Evolutionary conservation across 768 basidiomycete genomes (phyloP).

Genomic region (Xerocomellus amylosporus): DNA sequence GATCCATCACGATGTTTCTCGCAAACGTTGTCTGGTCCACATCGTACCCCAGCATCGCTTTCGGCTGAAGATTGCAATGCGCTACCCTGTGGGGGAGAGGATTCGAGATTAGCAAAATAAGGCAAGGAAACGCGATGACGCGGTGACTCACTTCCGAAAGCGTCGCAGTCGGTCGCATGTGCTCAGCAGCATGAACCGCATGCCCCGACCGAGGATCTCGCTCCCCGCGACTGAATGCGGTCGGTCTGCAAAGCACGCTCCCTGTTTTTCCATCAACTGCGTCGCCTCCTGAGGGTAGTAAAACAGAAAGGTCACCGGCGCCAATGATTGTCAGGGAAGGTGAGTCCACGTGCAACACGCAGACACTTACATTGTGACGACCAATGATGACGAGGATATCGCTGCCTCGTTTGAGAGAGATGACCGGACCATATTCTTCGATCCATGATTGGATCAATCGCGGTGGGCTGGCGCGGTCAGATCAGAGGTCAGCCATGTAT

Average conservation of each 20-base stretch:
- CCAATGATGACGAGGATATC: constrained; percentile 28
- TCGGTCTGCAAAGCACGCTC: constrained; percentile 48
- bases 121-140: neutral
- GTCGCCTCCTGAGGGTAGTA: constrained; percentile 36
- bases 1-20: constrained; percentile 18
- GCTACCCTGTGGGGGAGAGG: constrained; percentile 38
- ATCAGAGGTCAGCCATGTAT: neutral
- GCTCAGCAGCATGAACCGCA: constrained; percentile 52
- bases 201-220: constrained; percentile 56
- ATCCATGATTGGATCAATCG: constrained; percentile 24
- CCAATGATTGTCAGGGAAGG: neutral
- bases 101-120: neutral
- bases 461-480: constrained; percentile 10
- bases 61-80: constrained; percentile 52
- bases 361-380: constrained; percentile 15
- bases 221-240: constrained; percentile 53
- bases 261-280: constrained; percentile 61
- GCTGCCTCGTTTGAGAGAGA: constrained; percentile 23
- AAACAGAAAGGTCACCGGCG: no score
- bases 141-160: constrained; percentile 44
- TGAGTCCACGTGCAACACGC: neutral
- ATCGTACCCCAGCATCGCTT: constrained; percentile 43
- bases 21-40: constrained; percentile 43
- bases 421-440: constrained; percentile 26
- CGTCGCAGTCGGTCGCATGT: constrained; percentile 57